Evolutionary conservation across 306 rosid species (phyloP).

Genomic region (Quillaja saponaria): DNA sequence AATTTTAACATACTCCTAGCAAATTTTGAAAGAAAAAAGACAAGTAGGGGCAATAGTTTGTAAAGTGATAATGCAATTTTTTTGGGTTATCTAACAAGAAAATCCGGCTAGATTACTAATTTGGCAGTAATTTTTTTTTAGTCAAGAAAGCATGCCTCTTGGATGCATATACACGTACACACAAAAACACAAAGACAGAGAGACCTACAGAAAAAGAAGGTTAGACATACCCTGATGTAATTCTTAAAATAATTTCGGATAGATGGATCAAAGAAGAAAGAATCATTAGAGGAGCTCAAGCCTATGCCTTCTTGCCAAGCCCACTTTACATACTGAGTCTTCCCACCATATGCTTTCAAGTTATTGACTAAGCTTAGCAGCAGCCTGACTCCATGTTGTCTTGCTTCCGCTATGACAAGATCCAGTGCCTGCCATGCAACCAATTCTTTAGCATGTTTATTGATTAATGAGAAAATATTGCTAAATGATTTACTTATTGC

Average conservation of each 20-base stretch:
- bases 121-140: not conserved
- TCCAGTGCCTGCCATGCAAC: slow-evolving; percentile 81
- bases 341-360: slow-evolving; percentile 93
- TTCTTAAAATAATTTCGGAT: slow-evolving; percentile 79
- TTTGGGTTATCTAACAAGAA: not conserved
- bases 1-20: too few relatives aligned
- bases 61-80: too few relatives aligned
- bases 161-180: too few relatives aligned
- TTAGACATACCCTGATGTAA: slow-evolving; percentile 66
- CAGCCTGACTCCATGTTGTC: slow-evolving; percentile 71
- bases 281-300: slow-evolving; percentile 87
- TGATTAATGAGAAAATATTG: slow-evolving; percentile 23
- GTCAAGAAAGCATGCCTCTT: not conserved
- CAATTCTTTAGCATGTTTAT: slow-evolving; percentile 19
- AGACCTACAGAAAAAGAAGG: not conserved
- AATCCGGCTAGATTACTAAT: not conserved
- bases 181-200: too few relatives aligned
- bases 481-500: slow-evolving; percentile 14
- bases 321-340: slow-evolving; percentile 95
- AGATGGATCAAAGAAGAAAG: slow-evolving; percentile 94
- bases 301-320: slow-evolving; percentile 98
- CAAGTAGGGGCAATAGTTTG: too few relatives aligned
- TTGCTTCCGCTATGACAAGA: slow-evolving; percentile 87
- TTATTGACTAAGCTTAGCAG: slow-evolving; percentile 92
- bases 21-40: too few relatives aligned